These are phyloP conservation scores for Saprolegnia parasitica DNA, from an alignment of 352 stramenopile species.

Conservation along the genomic window DNA sequence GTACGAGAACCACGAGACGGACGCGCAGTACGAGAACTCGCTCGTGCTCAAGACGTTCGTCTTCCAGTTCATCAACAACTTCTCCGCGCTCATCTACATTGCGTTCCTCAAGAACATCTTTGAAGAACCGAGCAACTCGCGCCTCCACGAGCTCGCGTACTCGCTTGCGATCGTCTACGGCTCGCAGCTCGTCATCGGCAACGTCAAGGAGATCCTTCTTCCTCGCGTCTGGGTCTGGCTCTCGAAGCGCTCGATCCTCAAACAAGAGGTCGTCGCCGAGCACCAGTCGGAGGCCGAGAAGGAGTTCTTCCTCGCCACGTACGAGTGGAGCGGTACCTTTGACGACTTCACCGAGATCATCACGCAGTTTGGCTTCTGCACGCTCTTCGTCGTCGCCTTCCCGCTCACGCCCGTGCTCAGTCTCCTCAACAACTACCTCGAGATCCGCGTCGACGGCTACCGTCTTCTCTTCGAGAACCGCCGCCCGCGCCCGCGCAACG, in stretches of 20 bases:
- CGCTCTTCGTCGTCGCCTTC: constrained; percentile 90
- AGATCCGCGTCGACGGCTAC: constrained; percentile 88
- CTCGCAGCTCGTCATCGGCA: constrained; percentile 75
- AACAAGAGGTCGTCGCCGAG: constrained; percentile 34
- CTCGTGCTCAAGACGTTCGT: constrained; percentile 93
- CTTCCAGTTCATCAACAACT: constrained; percentile 96
- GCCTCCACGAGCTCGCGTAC: constrained; percentile 84
- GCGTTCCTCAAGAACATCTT: constrained; percentile 88
- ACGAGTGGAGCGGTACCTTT: constrained; percentile 83
- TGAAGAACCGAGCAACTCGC: constrained; percentile 57
- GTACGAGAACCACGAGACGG: constrained; percentile 91
- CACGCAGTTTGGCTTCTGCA: constrained; percentile 84
- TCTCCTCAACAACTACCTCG: constrained; percentile 90
- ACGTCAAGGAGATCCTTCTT: constrained; percentile 73
- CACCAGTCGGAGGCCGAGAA: constrained; percentile 54
- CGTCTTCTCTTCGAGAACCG: constrained; percentile 80
- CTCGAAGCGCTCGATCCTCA: constrained; percentile 61
- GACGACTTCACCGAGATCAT: constrained; percentile 94
- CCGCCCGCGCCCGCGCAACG: constrained; percentile 67
- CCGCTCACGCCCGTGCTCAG: constrained; percentile 89
- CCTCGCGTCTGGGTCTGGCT: constrained; percentile 70
- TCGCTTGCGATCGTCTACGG: constrained; percentile 91
- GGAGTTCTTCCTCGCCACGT: constrained; percentile 75
- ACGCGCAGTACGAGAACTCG: constrained; percentile 88
- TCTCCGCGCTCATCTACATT: constrained; percentile 92